A percentile compares a stretch with the other conserved stretches of the same genome.
These are phyloP conservation scores for Exophiala xenobiotica DNA, from an alignment of 2,329 filamentous ascomycete species.

Conservation along the genomic window DNA sequence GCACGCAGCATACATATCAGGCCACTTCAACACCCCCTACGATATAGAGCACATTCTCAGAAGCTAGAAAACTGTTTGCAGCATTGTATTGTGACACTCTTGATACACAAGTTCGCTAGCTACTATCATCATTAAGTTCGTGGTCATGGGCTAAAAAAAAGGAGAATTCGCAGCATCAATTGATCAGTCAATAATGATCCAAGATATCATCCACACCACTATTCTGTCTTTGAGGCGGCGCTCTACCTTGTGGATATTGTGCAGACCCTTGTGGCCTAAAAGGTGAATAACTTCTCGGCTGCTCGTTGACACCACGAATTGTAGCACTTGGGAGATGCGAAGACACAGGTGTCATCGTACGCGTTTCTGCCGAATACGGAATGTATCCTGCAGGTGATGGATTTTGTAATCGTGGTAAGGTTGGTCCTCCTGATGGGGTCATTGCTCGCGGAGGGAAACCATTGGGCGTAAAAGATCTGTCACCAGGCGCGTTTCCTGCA, in stretches of 20 bases:
- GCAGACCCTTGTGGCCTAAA: constrained; percentile 10
- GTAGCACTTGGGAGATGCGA: constrained; percentile 20
- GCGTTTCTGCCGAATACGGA: constrained; percentile 20
- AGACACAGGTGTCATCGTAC: constrained; percentile 22
- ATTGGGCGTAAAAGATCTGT: constrained; percentile 20
- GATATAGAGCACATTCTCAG: too few species aligned
- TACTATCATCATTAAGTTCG: constrained; percentile 23
- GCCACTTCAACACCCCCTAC: constrained; percentile 3
- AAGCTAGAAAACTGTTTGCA: constrained; percentile 1
- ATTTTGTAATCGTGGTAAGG: constrained; percentile 22
- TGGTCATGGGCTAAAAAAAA: constrained; percentile 10
- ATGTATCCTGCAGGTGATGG: constrained; percentile 18
- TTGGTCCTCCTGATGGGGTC: constrained; percentile 13
- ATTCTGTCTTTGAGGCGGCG: constrained; percentile 18
- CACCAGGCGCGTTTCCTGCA: constrained; percentile 4
- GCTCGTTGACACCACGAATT: constrained; percentile 17
- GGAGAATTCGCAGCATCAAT: constrained; percentile 4
- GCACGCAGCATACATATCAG: background rate
- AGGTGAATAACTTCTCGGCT: constrained; percentile 16
- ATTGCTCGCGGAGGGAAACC: constrained; percentile 7
- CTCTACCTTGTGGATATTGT: constrained; percentile 8
- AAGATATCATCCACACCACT: constrained; percentile 29
- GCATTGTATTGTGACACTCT: constrained; percentile 15
- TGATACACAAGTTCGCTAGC: constrained; percentile 23
- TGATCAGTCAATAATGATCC: constrained; percentile 29